phyloP scores from a whole-genome alignment of 768 basidiomycete genomes.

The Calocybe cyanea region DNA sequence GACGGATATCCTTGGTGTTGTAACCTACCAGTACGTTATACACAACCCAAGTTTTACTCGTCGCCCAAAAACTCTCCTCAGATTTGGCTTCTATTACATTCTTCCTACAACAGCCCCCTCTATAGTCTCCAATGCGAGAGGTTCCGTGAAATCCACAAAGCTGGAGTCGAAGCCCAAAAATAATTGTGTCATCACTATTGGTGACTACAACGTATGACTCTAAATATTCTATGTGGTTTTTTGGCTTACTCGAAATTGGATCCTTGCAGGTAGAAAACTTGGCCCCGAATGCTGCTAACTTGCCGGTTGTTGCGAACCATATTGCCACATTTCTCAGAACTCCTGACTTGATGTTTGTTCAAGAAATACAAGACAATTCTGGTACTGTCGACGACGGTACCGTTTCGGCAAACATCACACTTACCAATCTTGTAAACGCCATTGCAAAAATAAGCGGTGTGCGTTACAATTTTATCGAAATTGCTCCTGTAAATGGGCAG shows the following conservation, averaged over 20 bases:
- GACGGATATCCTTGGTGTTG: constrained; percentile 51
- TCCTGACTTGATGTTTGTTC: constrained; percentile 59
- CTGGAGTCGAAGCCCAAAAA: constrained; percentile 30
- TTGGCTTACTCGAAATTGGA: not conserved
- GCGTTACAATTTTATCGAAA: constrained; percentile 44
- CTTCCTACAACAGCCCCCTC: constrained; percentile 53
- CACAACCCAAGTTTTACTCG: not conserved
- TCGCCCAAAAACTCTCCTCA: constrained; percentile 5
- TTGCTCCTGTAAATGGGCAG: constrained; percentile 48
- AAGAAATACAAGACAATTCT: constrained; percentile 62
- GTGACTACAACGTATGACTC: constrained; percentile 51
- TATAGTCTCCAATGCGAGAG: constrained; percentile 36
- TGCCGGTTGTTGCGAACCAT: constrained; percentile 48
- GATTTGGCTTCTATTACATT: constrained; percentile 53
- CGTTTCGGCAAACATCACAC: constrained; percentile 49
- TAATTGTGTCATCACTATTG: constrained; percentile 45
- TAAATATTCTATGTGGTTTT: constrained; percentile 9
- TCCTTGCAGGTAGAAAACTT: constrained; percentile 50
- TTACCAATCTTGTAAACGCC: constrained; percentile 44
- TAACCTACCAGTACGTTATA: constrained; percentile 45
- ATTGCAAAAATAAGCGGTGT: constrained; percentile 41
- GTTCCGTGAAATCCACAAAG: constrained; percentile 33
- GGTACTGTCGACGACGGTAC: constrained; percentile 50
- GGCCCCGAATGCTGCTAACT: constrained; percentile 42
- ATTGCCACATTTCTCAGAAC: constrained; percentile 44